Percentiles rank a stretch among this genome's conserved stretches.
Evolutionary conservation across 495 filamentous ascomycete genomes (phyloP).

Genomic region (Aspergillus homomorphus): DNA sequence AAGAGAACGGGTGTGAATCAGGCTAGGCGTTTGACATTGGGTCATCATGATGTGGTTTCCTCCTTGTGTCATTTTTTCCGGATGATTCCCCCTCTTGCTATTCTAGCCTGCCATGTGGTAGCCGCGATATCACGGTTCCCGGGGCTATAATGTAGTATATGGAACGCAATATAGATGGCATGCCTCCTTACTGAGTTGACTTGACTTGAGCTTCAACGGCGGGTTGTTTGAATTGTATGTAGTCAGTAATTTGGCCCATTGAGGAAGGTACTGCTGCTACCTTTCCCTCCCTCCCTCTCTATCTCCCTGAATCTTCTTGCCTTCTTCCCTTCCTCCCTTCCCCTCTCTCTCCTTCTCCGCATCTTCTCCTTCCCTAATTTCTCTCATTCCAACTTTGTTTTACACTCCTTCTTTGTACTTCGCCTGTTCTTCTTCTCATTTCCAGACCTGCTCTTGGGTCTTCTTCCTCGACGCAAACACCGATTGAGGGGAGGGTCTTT

Average conservation of each 20-base stretch:
- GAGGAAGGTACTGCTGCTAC: constrained; percentile 9
- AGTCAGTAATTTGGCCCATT: neutral
- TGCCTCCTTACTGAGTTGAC: too few species aligned
- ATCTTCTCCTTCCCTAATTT: neutral
- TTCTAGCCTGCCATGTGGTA: constrained; percentile 10
- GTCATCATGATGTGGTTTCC: constrained; percentile 8
- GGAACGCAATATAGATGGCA: too few species aligned
- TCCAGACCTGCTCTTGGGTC: constrained; percentile 1
- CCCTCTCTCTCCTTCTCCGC: neutral
- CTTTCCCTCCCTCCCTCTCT: neutral
- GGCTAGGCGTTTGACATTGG: neutral
- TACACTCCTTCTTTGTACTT: neutral
- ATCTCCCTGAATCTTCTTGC: neutral
- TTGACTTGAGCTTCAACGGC: too few species aligned
- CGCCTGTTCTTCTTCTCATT: neutral
- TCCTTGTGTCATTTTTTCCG: constrained; percentile 21
- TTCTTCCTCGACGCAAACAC: constrained; percentile 5
- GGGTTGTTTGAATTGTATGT: too few species aligned
- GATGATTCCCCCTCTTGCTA: constrained; percentile 36
- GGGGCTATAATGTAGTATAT: neutral
- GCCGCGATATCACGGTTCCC: constrained; percentile 6
- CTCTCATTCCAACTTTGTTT: neutral
- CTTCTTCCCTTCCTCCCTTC: neutral
- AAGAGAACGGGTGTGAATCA: neutral
- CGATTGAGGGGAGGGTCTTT: constrained; percentile 10